Evolutionary conservation across 345 rosid species (phyloP).

Genomic region (Salix caprea): DNA sequence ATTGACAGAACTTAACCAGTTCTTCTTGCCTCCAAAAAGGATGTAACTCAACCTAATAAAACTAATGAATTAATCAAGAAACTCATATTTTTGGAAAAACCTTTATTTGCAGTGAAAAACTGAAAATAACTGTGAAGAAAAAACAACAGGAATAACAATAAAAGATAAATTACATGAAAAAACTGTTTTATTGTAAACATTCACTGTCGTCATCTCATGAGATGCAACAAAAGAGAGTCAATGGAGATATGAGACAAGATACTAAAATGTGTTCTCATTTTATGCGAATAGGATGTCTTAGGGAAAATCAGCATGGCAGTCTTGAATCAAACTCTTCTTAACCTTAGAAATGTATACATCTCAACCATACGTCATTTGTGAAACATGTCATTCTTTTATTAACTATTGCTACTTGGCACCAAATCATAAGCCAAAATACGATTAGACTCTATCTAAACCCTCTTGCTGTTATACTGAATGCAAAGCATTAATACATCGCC

Average conservation of each 20-base stretch:
- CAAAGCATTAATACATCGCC: background rate
- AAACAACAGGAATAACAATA: background rate
- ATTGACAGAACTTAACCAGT: constrained; percentile 53
- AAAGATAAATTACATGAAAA: background rate
- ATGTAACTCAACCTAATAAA: constrained; percentile 53
- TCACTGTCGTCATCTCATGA: background rate
- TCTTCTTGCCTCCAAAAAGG: constrained; percentile 72
- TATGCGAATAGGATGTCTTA: background rate
- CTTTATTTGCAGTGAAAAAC: background rate
- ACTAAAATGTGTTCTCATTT: background rate
- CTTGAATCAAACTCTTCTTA: background rate
- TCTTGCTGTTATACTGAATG: background rate
- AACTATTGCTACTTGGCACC: background rate
- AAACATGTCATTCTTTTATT: background rate
- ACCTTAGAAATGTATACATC: background rate
- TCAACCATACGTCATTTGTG: background rate
- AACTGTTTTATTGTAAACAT: background rate
- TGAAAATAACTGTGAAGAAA: background rate
- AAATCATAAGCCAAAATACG: background rate
- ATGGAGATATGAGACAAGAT: background rate
- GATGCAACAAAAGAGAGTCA: background rate
- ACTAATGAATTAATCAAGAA: constrained; percentile 11
- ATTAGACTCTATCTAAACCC: background rate
- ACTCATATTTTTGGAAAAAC: constrained; percentile 7
- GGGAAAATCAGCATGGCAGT: background rate